These are phyloP conservation scores for Nasturtium officinale DNA, from an alignment of 345 rosid genomes.

Conservation along the genomic window DNA sequence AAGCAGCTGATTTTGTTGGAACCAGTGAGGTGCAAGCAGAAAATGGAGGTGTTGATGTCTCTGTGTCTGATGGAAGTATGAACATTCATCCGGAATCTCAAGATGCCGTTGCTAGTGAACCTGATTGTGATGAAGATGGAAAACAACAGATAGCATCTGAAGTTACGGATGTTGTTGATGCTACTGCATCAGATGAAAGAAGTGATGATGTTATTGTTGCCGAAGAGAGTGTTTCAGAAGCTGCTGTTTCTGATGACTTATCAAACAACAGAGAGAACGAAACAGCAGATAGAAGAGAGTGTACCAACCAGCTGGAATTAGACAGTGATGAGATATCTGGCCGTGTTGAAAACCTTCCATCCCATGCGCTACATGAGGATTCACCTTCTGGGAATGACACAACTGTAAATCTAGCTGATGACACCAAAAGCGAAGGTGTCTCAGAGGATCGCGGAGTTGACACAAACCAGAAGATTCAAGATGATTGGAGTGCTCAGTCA, in stretches of 20 bases:
- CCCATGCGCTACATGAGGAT: slow-evolving; percentile 30
- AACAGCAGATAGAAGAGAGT: not conserved
- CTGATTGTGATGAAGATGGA: slow-evolving; percentile 35
- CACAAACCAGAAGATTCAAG: slow-evolving; percentile 20
- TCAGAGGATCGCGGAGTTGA: slow-evolving; percentile 29
- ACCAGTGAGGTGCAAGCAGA: slow-evolving; percentile 40
- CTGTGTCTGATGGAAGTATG: slow-evolving; percentile 33
- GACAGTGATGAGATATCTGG: slow-evolving; percentile 39
- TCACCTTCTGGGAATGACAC: slow-evolving; percentile 35
- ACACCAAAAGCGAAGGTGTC: slow-evolving; percentile 10
- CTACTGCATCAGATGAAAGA: slow-evolving; percentile 41
- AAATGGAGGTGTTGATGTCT: slow-evolving; percentile 29
- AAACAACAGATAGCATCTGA: slow-evolving; percentile 34
- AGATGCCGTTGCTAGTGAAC: not conserved
- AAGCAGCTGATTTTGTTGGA: slow-evolving; percentile 55
- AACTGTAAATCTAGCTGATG: slow-evolving; percentile 18
- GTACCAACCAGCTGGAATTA: slow-evolving; percentile 42
- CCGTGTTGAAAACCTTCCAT: slow-evolving; percentile 33
- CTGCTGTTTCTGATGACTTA: slow-evolving; percentile 32
- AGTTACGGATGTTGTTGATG: slow-evolving; percentile 33
- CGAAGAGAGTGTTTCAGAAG: slow-evolving; percentile 10
- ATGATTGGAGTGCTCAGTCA: slow-evolving; percentile 21
- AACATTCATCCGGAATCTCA: slow-evolving; percentile 36
- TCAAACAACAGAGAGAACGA: not conserved
- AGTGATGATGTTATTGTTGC: not conserved